Base-by-base conservation (phyloP, 2,329 filamentous ascomycete species). In the Arthrobotrys sphaeroides region DNA sequence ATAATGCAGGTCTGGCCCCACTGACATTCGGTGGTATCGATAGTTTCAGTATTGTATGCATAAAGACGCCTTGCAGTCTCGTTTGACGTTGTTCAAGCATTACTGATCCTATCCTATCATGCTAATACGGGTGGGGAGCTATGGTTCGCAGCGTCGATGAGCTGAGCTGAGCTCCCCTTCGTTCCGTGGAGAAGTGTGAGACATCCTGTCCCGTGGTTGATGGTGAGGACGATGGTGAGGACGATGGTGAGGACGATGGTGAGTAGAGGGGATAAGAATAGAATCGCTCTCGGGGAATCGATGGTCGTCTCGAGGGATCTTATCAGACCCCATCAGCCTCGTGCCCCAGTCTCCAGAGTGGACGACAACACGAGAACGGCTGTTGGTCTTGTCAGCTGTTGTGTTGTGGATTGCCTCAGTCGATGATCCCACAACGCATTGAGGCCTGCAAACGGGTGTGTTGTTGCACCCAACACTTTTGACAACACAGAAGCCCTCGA, bases 31-130 rank as follows among this genome's bases (percentile, higher is more conserved):
- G 26, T 33, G 16, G 7, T 53, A 33, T 53, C 47, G 47, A 53
- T 53, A 53, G 47, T 33, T 53, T 20, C 26, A n/a, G 33, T 53
- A 53, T 53, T n/a, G 47, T 13, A 18, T 53, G 9, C 47, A 53
- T 31, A 13, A 3, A 31, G 26, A 7, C 33, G 9, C 28, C 47
- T 26, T 51, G 26, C 24, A 6, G 47, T 20, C 26, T 33, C 6
- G 47, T 33, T 53, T 53, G 26, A 53, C 47, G 5, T 53, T 16
- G 26, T 9, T 51, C 47, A 51, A 20, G n/a, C 13, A 26, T 40
- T 40, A 9, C 43, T 7, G 36, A 6, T n/a, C 9, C 26, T 47
- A 47, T 18, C 20, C 22, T 47, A 5, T 24, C 2, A 4, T 13
- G 13, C 24, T 4, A 16, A 53, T 53, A 31, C 33, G 20, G 26